Conservation (phyloP, 1,139 yeast species). For the Protomyces arabidopsidicola region DNA sequence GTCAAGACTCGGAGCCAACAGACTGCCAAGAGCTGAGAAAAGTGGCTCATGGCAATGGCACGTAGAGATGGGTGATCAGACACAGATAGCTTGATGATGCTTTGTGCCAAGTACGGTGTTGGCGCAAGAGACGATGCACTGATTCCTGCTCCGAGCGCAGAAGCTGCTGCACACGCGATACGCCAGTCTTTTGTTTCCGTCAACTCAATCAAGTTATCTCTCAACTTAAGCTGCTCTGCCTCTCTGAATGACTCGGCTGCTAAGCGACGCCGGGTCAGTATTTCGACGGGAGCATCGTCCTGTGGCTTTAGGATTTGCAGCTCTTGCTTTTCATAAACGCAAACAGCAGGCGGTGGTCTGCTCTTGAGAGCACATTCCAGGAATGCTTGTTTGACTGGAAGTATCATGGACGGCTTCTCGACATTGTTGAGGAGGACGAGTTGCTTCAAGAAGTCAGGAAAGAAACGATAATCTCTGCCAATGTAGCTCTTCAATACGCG, state of each 20-base stretch:
- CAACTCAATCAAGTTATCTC: slow-evolving; percentile 12
- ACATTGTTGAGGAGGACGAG: slow-evolving; percentile 55
- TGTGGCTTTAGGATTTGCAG: background rate
- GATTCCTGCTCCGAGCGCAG: slow-evolving; percentile 51
- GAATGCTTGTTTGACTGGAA: slow-evolving; percentile 24
- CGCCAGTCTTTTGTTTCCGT: slow-evolving; percentile 57
- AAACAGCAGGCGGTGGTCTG: slow-evolving; percentile 18
- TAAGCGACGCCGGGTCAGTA: background rate
- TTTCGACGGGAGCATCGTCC: background rate
- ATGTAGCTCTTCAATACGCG: slow-evolving; percentile 46
- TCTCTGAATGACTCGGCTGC: slow-evolving; percentile 11
- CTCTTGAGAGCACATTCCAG: slow-evolving; percentile 24
- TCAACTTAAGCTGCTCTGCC: slow-evolving; percentile 5
- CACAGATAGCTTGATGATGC: slow-evolving; percentile 54
- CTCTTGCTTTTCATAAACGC: slow-evolving; percentile 3
- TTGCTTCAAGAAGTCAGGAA: slow-evolving; percentile 48
- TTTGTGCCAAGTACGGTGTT: slow-evolving; percentile 44
- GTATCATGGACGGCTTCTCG: slow-evolving; percentile 47
- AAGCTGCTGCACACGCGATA: slow-evolving; percentile 52
- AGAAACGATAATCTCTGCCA: slow-evolving; percentile 54
- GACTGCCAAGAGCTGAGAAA: slow-evolving; percentile 54
- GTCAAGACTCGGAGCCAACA: slow-evolving; percentile 52
- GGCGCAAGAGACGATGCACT: slow-evolving; percentile 44
- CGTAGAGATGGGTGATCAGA: slow-evolving; percentile 71
- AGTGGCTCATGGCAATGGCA: slow-evolving; percentile 58